Conservation (phyloP, 1,284 basidiomycete species). For the Boletus subluridellus region DNA sequence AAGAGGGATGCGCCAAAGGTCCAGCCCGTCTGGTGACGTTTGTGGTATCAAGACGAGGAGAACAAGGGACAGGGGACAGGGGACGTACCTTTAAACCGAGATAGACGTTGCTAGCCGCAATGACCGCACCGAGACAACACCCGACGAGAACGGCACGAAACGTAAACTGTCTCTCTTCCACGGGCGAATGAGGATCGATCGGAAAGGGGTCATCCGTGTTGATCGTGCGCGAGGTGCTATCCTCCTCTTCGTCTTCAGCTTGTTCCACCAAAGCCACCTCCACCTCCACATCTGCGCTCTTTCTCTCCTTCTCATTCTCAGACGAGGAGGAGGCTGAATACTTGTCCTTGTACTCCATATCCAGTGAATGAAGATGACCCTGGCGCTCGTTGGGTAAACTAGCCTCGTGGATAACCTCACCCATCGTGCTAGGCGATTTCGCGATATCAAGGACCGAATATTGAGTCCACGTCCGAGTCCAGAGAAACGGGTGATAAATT, state of each 20-base stretch:
- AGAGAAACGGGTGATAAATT: background rate
- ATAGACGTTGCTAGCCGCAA: slow-evolving; percentile 65
- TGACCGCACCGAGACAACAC: slow-evolving; percentile 41
- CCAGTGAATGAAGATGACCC: background rate
- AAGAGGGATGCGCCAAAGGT: slow-evolving; percentile 65
- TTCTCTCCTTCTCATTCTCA: background rate
- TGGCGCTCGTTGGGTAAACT: background rate
- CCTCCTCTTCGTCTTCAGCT: background rate
- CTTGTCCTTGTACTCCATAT: background rate
- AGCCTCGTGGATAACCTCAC: background rate
- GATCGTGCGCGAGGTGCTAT: slow-evolving; percentile 11
- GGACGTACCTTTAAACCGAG: slow-evolving; percentile 52
- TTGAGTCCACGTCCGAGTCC: background rate
- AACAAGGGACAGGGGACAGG: background rate
- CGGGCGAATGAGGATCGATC: slow-evolving; percentile 45
- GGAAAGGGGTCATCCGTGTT: slow-evolving; percentile 47
- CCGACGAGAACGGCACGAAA: slow-evolving; percentile 59
- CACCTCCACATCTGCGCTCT: slow-evolving; percentile 1
- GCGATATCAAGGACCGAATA: background rate
- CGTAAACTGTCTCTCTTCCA: slow-evolving; percentile 57
- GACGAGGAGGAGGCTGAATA: background rate
- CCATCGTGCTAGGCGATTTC: background rate
- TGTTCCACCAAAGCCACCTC: slow-evolving; percentile 5
- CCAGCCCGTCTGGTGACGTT: slow-evolving; percentile 47
- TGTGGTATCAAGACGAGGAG: background rate